A percentile compares a stretch with the other conserved stretches of the same genome.
These are phyloP conservation scores for Arthromyces matolae DNA, from an alignment of 768 basidiomycete species.

Conservation along the genomic window DNA sequence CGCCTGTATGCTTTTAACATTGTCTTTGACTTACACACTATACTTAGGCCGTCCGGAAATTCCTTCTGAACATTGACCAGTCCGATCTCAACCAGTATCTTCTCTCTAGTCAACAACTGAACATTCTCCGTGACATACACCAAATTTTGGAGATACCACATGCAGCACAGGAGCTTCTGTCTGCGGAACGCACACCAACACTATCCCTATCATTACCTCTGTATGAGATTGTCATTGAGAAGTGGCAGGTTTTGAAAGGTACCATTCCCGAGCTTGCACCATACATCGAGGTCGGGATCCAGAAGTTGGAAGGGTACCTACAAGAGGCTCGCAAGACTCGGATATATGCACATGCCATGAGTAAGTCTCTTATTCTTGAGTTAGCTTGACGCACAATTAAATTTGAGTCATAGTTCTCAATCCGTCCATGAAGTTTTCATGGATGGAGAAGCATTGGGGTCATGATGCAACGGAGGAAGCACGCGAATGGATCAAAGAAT, in stretches of 20 bases:
- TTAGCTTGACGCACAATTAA: background rate
- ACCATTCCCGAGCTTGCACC: slow-evolving; percentile 22
- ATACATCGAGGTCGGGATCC: slow-evolving; percentile 22
- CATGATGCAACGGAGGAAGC: slow-evolving; percentile 8
- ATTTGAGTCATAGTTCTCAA: slow-evolving; percentile 17
- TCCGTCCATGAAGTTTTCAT: slow-evolving; percentile 17
- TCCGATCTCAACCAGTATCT: slow-evolving; percentile 12
- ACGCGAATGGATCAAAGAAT: slow-evolving; percentile 16
- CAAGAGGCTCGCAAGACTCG: slow-evolving; percentile 18
- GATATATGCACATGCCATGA: slow-evolving; percentile 30
- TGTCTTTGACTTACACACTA: background rate
- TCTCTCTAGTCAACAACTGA: slow-evolving; percentile 8
- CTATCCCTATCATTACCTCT: slow-evolving; percentile 28
- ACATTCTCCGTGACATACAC: slow-evolving; percentile 27
- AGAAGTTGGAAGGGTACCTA: slow-evolving; percentile 31
- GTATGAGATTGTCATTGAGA: slow-evolving; percentile 27
- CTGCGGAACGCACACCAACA: slow-evolving; percentile 30
- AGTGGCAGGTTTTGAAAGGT: slow-evolving; percentile 10
- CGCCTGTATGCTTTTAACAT: slow-evolving; percentile 4
- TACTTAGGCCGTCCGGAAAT: slow-evolving; percentile 19
- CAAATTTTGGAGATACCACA: slow-evolving; percentile 25
- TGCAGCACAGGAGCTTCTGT: slow-evolving; percentile 30
- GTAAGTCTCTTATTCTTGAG: slow-evolving; percentile 12
- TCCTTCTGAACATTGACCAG: slow-evolving; percentile 17
- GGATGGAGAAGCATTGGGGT: slow-evolving; percentile 17